A percentile compares a stretch with the other conserved stretches of the same genome.
phyloP scores from a whole-genome alignment of 345 rosid genomes.

The Hevea brasiliensis region DNA sequence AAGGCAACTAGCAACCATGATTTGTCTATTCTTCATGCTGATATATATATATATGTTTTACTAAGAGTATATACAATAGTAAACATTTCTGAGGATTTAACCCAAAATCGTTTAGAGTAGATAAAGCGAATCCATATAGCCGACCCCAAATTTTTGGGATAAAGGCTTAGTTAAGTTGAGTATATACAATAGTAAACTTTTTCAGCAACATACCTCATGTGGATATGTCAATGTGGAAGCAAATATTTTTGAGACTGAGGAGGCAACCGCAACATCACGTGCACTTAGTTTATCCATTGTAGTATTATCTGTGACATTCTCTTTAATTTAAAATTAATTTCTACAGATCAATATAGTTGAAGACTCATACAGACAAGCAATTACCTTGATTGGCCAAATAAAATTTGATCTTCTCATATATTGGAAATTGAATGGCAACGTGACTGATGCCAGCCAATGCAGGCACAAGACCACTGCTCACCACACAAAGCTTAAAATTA shows the following conservation, averaged over 20 bases:
- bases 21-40: background rate
- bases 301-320: constrained; percentile 47
- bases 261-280: constrained; percentile 81
- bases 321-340: constrained; percentile 3
- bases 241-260: constrained; percentile 82
- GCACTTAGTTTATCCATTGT: constrained; percentile 67
- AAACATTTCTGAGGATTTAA: too few relatives aligned
- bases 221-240: constrained; percentile 92
- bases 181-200: too few relatives aligned
- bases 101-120: too few relatives aligned
- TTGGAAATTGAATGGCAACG: constrained; percentile 90
- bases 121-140: too few relatives aligned
- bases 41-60: background rate
- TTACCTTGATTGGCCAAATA: constrained; percentile 68
- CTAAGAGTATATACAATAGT: too few relatives aligned
- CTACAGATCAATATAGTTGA: background rate
- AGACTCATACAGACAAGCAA: background rate
- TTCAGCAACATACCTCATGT: constrained; percentile 59
- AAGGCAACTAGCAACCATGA: background rate
- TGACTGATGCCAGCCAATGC: constrained; percentile 94
- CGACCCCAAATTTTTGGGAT: too few relatives aligned
- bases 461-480: constrained; percentile 78
- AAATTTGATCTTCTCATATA: constrained; percentile 65
- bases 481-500: constrained; percentile 12
- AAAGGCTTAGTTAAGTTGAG: too few relatives aligned